Conservation (phyloP, 129 eudicot genomes). For the Pseudognaphalium luteoalbum region DNA sequence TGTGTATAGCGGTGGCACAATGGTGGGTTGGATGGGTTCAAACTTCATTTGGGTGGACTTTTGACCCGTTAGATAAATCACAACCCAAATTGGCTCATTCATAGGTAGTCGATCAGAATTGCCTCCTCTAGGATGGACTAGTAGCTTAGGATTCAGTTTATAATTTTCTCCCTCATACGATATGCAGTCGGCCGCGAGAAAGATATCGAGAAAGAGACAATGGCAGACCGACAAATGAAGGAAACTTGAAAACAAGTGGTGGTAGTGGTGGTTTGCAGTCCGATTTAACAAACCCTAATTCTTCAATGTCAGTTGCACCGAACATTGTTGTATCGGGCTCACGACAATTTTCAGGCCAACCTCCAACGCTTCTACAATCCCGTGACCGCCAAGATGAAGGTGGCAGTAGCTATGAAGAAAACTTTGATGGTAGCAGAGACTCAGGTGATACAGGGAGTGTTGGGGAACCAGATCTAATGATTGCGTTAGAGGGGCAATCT, state of each 20-base stretch:
- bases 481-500: conserved; percentile 71
- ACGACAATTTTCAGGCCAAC: conserved; percentile 67
- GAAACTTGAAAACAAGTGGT: conserved; percentile 54
- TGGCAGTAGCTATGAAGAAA: conserved; percentile 85
- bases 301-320: conserved; percentile 43
- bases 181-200: conserved; percentile 70
- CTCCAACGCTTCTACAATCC: conserved; percentile 75
- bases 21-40: neutral
- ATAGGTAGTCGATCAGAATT: neutral
- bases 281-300: conserved; percentile 42
- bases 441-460: conserved; percentile 91
- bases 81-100: neutral
- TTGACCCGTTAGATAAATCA: neutral
- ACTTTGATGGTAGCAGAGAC: conserved; percentile 83
- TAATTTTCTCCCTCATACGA: neutral
- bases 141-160: neutral
- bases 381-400: conserved; percentile 84
- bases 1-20: neutral
- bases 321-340: conserved; percentile 58
- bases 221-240: conserved; percentile 61
- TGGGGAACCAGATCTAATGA: conserved; percentile 73
- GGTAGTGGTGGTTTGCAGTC: conserved; percentile 42
- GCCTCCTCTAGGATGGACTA: neutral
- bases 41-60: neutral
- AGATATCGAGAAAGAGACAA: conserved; percentile 86